phyloP scores from a whole-genome alignment of 192 early-diverging fungal genomes.

The Mortierella hygrophila region DNA sequence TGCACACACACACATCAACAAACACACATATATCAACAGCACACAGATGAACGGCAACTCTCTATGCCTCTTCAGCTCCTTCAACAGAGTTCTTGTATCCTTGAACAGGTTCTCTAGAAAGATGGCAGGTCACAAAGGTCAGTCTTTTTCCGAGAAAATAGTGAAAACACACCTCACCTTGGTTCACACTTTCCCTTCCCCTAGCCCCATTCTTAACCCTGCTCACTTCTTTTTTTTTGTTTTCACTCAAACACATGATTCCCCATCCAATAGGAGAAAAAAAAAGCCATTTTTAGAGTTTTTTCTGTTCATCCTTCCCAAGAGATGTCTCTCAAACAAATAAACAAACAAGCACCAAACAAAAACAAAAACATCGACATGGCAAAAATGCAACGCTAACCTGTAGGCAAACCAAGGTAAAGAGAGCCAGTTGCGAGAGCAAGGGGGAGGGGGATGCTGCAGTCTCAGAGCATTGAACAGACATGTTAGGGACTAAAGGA shows the following conservation, averaged over 20 bases:
- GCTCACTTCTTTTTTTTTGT: background rate
- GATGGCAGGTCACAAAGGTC: too few species aligned
- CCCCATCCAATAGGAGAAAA: constrained; percentile 1
- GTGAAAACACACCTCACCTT: too few species aligned
- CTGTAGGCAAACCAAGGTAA: background rate
- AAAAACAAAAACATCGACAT: background rate
- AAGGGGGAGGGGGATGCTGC: background rate
- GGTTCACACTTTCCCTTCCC: background rate
- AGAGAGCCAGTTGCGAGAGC: background rate
- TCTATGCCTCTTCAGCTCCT: too few species aligned
- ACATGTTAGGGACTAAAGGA: background rate
- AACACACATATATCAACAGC: too few species aligned
- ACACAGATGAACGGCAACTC: too few species aligned
- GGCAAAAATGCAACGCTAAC: background rate
- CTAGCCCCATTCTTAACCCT: background rate
- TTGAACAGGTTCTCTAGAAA: too few species aligned
- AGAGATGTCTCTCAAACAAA: background rate
- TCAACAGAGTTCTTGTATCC: too few species aligned
- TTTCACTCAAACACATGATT: constrained; percentile 8
- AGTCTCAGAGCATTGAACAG: background rate
- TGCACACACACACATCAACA: too few species aligned
- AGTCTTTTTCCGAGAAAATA: too few species aligned
- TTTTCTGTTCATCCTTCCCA: background rate
- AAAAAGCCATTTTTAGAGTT: background rate
- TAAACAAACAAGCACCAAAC: background rate